Percentiles rank a stretch among this genome's conserved stretches.
These are phyloP conservation scores for Pestalotiopsis sp. DNA, from an alignment of 2,329 filamentous ascomycete genomes.

Conservation along the genomic window DNA sequence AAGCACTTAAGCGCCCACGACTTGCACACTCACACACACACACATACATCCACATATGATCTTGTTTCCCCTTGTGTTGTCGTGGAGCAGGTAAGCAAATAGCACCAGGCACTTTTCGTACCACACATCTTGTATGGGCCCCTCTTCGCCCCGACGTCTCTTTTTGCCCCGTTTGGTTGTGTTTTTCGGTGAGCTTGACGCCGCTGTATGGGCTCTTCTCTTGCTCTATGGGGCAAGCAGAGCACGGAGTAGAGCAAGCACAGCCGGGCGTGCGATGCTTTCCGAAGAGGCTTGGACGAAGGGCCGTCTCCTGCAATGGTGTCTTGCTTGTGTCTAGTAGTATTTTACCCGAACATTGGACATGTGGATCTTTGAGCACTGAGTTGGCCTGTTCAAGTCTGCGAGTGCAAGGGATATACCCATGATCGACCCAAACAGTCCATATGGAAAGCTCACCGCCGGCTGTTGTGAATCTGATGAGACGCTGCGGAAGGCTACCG, in stretches of 20 bases:
- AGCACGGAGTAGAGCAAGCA: background rate
- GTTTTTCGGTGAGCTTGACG: constrained; percentile 1
- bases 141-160: background rate
- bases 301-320: background rate
- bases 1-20: constrained; percentile 27
- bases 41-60: background rate
- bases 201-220: background rate
- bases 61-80: background rate
- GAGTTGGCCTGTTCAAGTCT: background rate
- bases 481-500: background rate
- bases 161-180: background rate
- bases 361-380: background rate
- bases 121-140: background rate
- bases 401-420: background rate
- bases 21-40: constrained; percentile 14
- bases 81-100: background rate
- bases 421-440: background rate
- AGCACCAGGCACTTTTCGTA: background rate
- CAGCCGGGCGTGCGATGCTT: background rate
- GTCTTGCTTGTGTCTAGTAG: background rate
- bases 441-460: constrained; percentile 1
- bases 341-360: background rate
- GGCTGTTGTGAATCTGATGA: background rate
- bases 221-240: background rate
- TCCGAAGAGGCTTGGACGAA: background rate